Percentiles rank a stretch among this genome's conserved stretches.
Evolutionary conservation across 2,329 filamentous ascomycete species (phyloP).

Genomic region (Alternaria sp.): DNA sequence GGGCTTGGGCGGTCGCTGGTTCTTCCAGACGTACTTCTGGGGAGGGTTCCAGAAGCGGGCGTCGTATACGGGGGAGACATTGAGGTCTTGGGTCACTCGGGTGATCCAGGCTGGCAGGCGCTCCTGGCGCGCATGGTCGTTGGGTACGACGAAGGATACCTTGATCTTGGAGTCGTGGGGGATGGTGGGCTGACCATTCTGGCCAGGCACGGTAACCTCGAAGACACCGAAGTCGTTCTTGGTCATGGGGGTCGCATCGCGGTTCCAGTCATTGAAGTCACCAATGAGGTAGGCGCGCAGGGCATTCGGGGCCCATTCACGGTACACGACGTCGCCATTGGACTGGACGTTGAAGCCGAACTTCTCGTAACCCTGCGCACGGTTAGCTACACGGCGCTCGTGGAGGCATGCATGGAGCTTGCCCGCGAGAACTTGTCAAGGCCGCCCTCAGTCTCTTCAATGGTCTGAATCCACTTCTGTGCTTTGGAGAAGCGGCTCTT

Average conservation of each 20-base stretch:
- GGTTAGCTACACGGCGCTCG: conserved; percentile 26
- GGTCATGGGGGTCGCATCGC: conserved; percentile 83
- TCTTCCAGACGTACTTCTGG: conserved; percentile 83
- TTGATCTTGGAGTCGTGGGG: conserved; percentile 96
- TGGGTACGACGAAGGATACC: conserved; percentile 83
- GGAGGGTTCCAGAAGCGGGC: conserved; percentile 98
- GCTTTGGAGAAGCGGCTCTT: conserved; percentile 79
- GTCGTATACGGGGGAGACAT: conserved; percentile 90
- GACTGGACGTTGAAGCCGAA: conserved; percentile 84
- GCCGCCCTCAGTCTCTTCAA: conserved; percentile 85
- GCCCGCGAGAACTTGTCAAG: conserved; percentile 90
- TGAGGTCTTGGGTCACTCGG: conserved; percentile 92
- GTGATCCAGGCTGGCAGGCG: conserved; percentile 96
- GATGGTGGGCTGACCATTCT: conserved; percentile 78
- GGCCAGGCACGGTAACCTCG: conserved; percentile 78
- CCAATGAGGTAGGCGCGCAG: conserved; percentile 84
- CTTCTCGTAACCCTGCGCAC: conserved; percentile 76
- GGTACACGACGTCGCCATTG: conserved; percentile 86
- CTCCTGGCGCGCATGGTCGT: conserved; percentile 78
- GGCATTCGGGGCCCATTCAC: conserved; percentile 96
- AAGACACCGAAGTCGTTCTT: conserved; percentile 87
- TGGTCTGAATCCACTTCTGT: conserved; percentile 84
- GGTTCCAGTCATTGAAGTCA: conserved; percentile 95
- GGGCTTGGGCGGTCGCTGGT: conserved; percentile 82
- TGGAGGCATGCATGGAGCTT: conserved; percentile 32